These are phyloP conservation scores for Aspergillus floridensis DNA, from an alignment of 2,329 filamentous ascomycete species.

Conservation along the genomic window DNA sequence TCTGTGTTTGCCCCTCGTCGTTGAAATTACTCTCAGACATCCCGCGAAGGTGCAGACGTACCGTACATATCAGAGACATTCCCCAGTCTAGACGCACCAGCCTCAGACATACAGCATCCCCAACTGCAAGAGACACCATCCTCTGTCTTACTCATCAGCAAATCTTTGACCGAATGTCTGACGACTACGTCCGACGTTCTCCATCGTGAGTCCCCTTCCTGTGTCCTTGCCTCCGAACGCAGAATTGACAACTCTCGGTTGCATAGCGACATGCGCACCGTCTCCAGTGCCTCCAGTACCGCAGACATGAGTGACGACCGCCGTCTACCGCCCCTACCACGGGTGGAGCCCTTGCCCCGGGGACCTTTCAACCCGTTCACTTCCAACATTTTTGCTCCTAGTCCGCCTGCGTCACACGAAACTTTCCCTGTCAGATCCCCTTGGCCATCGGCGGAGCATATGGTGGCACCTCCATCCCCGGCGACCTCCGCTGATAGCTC, in stretches of 20 bases:
- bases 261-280: slow-evolving; percentile 24
- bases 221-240: background rate
- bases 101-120: slow-evolving; percentile 21
- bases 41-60: slow-evolving; percentile 2
- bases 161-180: slow-evolving; percentile 26
- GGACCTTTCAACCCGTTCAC: slow-evolving; percentile 40
- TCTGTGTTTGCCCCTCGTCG: slow-evolving; percentile 1
- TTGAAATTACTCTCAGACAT: slow-evolving; percentile 9
- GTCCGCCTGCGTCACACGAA: slow-evolving; percentile 35
- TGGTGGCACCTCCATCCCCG: slow-evolving; percentile 36
- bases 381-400: slow-evolving; percentile 28
- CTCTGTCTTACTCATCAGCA: slow-evolving; percentile 7
- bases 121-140: slow-evolving; percentile 10
- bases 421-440: slow-evolving; percentile 34
- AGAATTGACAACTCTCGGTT: slow-evolving; percentile 11
- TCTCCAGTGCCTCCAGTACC: slow-evolving; percentile 22
- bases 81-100: slow-evolving; percentile 12
- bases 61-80: slow-evolving; percentile 11
- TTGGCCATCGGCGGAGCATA: slow-evolving; percentile 30
- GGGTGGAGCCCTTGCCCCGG: slow-evolving; percentile 36
- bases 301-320: slow-evolving; percentile 34
- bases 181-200: slow-evolving; percentile 31
- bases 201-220: slow-evolving; percentile 32
- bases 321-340: slow-evolving; percentile 38
- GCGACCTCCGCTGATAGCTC: slow-evolving; percentile 39